These are phyloP conservation scores for Erythrobasidium hasegawianum DNA, from an alignment of 1,284 basidiomycete species.

Conservation along the genomic window DNA sequence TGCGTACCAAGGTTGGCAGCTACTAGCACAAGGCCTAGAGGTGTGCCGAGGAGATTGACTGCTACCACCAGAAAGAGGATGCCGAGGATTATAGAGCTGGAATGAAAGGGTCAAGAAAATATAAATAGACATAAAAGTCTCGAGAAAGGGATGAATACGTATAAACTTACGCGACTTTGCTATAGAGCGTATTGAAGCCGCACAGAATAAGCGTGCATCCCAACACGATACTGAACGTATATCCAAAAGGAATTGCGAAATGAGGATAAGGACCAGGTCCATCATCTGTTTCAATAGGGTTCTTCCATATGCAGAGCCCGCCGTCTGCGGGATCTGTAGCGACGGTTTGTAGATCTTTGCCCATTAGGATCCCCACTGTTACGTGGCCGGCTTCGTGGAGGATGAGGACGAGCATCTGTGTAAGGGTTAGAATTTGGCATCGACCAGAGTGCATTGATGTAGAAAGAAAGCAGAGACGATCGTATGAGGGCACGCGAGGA, in stretches of 20 bases:
- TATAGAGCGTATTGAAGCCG: conserved; percentile 45
- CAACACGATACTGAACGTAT: conserved; percentile 40
- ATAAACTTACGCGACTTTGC: conserved; percentile 41
- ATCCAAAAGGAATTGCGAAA: conserved; percentile 38
- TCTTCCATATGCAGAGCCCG: conserved; percentile 24
- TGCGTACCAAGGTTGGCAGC: not conserved
- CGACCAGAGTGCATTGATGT: not conserved
- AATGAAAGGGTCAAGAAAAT: not conserved
- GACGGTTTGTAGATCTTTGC: conserved; percentile 32
- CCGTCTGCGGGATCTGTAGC: conserved; percentile 39
- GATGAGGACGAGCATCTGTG: conserved; percentile 39
- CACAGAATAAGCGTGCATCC: conserved; percentile 43
- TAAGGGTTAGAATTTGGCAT: too few relatives aligned
- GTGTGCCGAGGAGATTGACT: conserved; percentile 1
- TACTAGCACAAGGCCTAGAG: conserved; percentile 14
- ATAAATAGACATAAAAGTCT: too few relatives aligned
- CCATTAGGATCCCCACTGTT: conserved; percentile 35
- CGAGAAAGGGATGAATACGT: too few relatives aligned
- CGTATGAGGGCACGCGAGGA: not conserved
- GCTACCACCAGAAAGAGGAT: conserved; percentile 20
- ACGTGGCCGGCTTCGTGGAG: conserved; percentile 44
- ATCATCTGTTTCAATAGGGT: not conserved
- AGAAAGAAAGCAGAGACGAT: not conserved
- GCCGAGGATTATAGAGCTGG: conserved; percentile 25
- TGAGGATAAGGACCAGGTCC: conserved; percentile 21